Conservation (phyloP, 2,329 filamentous ascomycete genomes). For the Penicillium italicum region DNA sequence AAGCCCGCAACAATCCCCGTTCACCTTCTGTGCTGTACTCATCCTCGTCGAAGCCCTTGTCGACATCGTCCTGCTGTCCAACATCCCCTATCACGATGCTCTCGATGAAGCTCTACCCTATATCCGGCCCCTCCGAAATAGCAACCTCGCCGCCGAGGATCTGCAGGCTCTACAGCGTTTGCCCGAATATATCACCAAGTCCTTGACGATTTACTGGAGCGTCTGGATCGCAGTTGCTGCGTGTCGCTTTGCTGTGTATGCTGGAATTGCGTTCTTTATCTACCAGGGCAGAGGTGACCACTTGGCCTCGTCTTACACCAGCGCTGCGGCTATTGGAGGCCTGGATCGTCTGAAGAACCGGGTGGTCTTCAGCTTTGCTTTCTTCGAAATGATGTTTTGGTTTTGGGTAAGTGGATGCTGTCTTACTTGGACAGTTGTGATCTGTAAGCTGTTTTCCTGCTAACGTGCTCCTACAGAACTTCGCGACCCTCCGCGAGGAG, state of each 20-base stretch:
- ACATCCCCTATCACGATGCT: constrained; percentile 62
- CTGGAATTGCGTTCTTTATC: constrained; percentile 37
- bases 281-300: constrained; percentile 30
- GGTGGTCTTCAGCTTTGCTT: constrained; percentile 77
- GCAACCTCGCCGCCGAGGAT: constrained; percentile 23
- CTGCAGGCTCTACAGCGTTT: constrained; percentile 18
- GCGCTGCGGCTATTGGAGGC: constrained; percentile 31
- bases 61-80: constrained; percentile 61
- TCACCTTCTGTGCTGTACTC: constrained; percentile 65
- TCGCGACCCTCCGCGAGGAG: constrained; percentile 37
- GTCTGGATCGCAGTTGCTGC: constrained; percentile 38
- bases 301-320: constrained; percentile 19
- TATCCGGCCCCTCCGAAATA: constrained; percentile 24
- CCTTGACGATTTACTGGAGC: constrained; percentile 36
- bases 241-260: constrained; percentile 36
- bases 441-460: not conserved
- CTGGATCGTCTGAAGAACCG: constrained; percentile 75
- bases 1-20: constrained; percentile 59
- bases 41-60: constrained; percentile 62
- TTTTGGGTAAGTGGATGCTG: constrained; percentile 63
- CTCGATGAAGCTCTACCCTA: constrained; percentile 54
- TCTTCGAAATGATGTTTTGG: constrained; percentile 79
- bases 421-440: not conserved
- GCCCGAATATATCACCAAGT: constrained; percentile 26
- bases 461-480: constrained; percentile 27